Evolutionary conservation across 2,329 filamentous ascomycete genomes (phyloP).

Genomic region (Acarospora socialis): DNA sequence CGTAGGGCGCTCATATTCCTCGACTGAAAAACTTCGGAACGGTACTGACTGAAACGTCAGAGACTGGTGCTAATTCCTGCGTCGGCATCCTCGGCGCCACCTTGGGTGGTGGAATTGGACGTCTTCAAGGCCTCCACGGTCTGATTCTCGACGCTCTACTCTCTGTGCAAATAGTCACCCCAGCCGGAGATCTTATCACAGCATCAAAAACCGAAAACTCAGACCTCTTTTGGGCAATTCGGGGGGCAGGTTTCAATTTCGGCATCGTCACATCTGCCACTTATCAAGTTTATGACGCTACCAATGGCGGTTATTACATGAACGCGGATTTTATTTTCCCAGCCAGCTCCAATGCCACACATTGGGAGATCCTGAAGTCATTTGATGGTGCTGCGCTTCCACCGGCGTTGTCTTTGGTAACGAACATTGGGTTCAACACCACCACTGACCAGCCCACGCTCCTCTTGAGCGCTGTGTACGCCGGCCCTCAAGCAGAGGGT

Average conservation of each 20-base stretch:
- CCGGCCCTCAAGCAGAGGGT: slow-evolving; percentile 1
- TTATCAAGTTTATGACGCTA: slow-evolving; percentile 20
- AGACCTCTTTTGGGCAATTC: slow-evolving; percentile 29
- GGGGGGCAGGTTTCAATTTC: slow-evolving; percentile 29
- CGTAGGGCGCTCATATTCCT: too few relatives aligned
- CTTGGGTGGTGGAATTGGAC: slow-evolving; percentile 13
- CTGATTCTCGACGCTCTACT: slow-evolving; percentile 12
- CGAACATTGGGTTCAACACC: background rate
- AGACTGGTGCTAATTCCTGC: slow-evolving; percentile 2
- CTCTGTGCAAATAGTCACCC: slow-evolving; percentile 21
- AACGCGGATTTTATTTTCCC: slow-evolving; percentile 13
- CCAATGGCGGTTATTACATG: slow-evolving; percentile 13
- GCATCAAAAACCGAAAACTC: slow-evolving; percentile 21
- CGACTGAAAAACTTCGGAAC: background rate
- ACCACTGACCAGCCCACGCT: background rate
- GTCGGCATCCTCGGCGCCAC: slow-evolving; percentile 12
- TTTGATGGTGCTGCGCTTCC: slow-evolving; percentile 2
- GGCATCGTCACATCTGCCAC: slow-evolving; percentile 25
- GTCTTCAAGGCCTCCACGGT: slow-evolving; percentile 10
- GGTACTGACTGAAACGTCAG: background rate
- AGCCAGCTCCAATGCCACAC: slow-evolving; percentile 3
- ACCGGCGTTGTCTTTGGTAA: slow-evolving; percentile 1
- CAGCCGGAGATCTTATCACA: slow-evolving; percentile 24
- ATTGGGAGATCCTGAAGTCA: slow-evolving; percentile 1
- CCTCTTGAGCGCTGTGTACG: slow-evolving; percentile 6